Evolutionary conservation across 83 land plant species (phyloP).

Genomic region (Isoetes engelmannii): DNA sequence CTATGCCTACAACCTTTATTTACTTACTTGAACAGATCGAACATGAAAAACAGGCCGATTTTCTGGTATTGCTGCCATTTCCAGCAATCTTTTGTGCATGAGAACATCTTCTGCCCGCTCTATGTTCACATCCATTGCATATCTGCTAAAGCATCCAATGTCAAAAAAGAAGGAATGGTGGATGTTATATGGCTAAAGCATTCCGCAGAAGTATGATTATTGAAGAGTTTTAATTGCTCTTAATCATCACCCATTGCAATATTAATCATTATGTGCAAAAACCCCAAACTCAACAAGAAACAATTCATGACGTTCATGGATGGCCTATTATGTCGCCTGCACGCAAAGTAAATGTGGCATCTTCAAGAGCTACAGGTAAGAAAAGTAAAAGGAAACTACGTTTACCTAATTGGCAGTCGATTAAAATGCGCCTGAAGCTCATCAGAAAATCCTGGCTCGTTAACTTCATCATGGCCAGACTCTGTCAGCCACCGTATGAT

Average conservation of each 20-base stretch:
- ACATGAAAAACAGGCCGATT: slow-evolving; percentile 76
- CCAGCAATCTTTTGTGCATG: slow-evolving; percentile 59
- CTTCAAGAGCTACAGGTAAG: not conserved
- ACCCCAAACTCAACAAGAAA: slow-evolving; percentile 3
- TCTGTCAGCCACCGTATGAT: slow-evolving; percentile 18
- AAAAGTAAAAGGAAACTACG: not conserved
- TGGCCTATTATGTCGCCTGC: not conserved
- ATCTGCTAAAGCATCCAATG: slow-evolving; percentile 30
- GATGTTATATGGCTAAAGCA: slow-evolving; percentile 37
- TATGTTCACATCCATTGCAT: slow-evolving; percentile 81
- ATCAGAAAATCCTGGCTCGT: slow-evolving; percentile 23
- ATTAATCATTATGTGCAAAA: slow-evolving; percentile 9
- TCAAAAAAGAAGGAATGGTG: slow-evolving; percentile 28
- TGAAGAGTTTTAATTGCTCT: slow-evolving; percentile 26
- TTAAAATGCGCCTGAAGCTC: slow-evolving; percentile 35
- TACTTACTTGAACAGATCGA: slow-evolving; percentile 75
- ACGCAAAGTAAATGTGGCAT: not conserved
- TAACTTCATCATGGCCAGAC: slow-evolving; percentile 6
- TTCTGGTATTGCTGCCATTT: slow-evolving; percentile 56
- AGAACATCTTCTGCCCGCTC: slow-evolving; percentile 91
- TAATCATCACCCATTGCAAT: slow-evolving; percentile 16
- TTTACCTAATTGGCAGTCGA: slow-evolving; percentile 29
- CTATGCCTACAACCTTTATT: not conserved
- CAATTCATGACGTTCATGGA: slow-evolving; percentile 15
- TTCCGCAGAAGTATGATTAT: slow-evolving; percentile 44